These are phyloP conservation scores for Fusarium napiforme DNA, from an alignment of 2,329 filamentous ascomycete species.

Conservation along the genomic window DNA sequence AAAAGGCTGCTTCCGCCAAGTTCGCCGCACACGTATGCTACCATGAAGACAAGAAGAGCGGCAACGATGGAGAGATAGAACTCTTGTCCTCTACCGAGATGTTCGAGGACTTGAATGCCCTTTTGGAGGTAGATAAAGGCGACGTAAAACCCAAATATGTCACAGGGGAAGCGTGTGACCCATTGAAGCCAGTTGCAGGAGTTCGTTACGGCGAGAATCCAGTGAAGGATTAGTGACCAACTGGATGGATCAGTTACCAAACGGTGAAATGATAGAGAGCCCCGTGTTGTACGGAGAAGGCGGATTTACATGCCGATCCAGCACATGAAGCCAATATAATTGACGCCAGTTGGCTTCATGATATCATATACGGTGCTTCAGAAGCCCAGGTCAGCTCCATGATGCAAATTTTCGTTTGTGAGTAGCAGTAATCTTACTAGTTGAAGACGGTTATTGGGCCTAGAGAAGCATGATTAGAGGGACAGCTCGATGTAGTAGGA, in stretches of 20 bases:
- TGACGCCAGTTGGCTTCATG: slow-evolving; percentile 77
- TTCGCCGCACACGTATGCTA: slow-evolving; percentile 78
- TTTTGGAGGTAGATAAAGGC: slow-evolving; percentile 93
- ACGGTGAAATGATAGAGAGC: too few species aligned
- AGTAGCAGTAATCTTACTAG: slow-evolving; percentile 63
- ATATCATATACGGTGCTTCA: slow-evolving; percentile 86
- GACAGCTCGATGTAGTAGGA: neutral
- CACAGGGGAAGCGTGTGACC: slow-evolving; percentile 90
- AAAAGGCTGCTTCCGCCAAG: slow-evolving; percentile 79
- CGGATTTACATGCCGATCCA: slow-evolving; percentile 80
- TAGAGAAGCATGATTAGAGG: slow-evolving; percentile 41
- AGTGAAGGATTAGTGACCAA: slow-evolving; percentile 87
- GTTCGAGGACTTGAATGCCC: slow-evolving; percentile 84
- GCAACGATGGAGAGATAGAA: slow-evolving; percentile 85
- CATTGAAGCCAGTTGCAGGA: slow-evolving; percentile 89
- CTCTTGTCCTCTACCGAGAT: slow-evolving; percentile 73
- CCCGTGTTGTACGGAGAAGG: neutral
- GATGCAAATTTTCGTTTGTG: neutral
- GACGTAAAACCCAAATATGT: slow-evolving; percentile 94
- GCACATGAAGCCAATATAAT: slow-evolving; percentile 90
- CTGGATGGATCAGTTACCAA: slow-evolving; percentile 50
- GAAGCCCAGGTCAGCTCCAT: slow-evolving; percentile 10
- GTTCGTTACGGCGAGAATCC: slow-evolving; percentile 84
- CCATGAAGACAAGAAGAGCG: slow-evolving; percentile 79
- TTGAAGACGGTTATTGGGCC: slow-evolving; percentile 95